These are phyloP conservation scores for Solanum rostratum DNA, from an alignment of 257 asterid genomes.

Conservation along the genomic window DNA sequence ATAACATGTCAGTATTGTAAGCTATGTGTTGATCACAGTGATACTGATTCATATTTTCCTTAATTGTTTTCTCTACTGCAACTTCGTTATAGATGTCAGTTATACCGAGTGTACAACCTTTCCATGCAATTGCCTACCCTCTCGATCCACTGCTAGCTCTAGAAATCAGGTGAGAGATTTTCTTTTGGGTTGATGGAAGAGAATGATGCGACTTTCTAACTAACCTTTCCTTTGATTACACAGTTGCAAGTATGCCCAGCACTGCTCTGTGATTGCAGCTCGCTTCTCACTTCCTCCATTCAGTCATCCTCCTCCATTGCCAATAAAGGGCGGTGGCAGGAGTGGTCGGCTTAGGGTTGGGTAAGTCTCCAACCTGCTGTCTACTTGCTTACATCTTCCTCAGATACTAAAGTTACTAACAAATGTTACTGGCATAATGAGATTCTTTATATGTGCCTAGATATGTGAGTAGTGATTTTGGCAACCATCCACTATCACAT, in stretches of 20 bases:
- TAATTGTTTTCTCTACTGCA: background rate
- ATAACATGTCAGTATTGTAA: background rate
- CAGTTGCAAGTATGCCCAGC: conserved; percentile 93
- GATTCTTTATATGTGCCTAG: conserved; percentile 18
- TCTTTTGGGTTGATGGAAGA: background rate
- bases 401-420: background rate
- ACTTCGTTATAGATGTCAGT: conserved; percentile 54
- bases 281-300: conserved; percentile 86
- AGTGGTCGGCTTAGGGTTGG: conserved; percentile 75
- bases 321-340: conserved; percentile 54
- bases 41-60: background rate
- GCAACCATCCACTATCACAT: conserved; percentile 95
- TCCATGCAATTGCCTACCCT: conserved; percentile 99
- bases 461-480: conserved; percentile 97
- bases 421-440: background rate
- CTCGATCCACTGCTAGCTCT: conserved; percentile 91
- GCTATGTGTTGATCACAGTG: background rate
- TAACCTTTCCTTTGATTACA: background rate
- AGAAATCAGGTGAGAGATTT: conserved; percentile 64
- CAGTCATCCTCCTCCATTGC: conserved; percentile 71
- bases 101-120: conserved; percentile 98
- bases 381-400: background rate
- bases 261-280: conserved; percentile 84
- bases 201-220: background rate
- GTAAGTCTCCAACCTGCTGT: conserved; percentile 24